phyloP scores from a whole-genome alignment of 2,329 filamentous ascomycete species.

The Trichoderma citrinoviride region DNA sequence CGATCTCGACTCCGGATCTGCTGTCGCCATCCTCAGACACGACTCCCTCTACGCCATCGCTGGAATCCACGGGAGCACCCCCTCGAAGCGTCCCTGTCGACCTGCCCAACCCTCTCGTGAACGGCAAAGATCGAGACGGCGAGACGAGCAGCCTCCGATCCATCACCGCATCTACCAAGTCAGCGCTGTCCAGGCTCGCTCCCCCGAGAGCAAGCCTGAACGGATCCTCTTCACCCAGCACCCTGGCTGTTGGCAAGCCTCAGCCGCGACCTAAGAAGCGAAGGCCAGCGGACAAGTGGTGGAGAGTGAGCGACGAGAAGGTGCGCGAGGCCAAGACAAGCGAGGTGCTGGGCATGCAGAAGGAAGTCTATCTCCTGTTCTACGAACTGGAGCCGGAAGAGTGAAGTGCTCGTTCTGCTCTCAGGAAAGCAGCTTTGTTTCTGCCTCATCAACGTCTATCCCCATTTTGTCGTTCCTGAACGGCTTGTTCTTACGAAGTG shows the following conservation, averaged over 20 bases:
- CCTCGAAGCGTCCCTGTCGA: slow-evolving; percentile 36
- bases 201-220: slow-evolving; percentile 36
- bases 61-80: slow-evolving; percentile 34
- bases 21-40: slow-evolving; percentile 39
- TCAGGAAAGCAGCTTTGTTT: neutral
- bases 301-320: slow-evolving; percentile 97
- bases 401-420: slow-evolving; percentile 11
- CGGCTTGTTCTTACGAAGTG: neutral
- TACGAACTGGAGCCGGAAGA: slow-evolving; percentile 73
- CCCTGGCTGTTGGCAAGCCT: slow-evolving; percentile 25
- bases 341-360: slow-evolving; percentile 90
- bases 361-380: slow-evolving; percentile 93
- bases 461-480: neutral
- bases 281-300: slow-evolving; percentile 70
- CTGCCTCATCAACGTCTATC: neutral
- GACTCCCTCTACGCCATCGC: slow-evolving; percentile 39
- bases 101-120: slow-evolving; percentile 4
- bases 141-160: slow-evolving; percentile 51
- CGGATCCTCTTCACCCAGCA: slow-evolving; percentile 25
- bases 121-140: slow-evolving; percentile 46
- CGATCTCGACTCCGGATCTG: slow-evolving; percentile 49
- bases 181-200: slow-evolving; percentile 50
- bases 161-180: slow-evolving; percentile 55
- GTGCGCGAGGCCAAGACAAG: slow-evolving; percentile 90
- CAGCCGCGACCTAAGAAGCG: slow-evolving; percentile 56